Base-by-base conservation (phyloP, 2,329 filamentous ascomycete species). In the Boeremia lycopersici region DNA sequence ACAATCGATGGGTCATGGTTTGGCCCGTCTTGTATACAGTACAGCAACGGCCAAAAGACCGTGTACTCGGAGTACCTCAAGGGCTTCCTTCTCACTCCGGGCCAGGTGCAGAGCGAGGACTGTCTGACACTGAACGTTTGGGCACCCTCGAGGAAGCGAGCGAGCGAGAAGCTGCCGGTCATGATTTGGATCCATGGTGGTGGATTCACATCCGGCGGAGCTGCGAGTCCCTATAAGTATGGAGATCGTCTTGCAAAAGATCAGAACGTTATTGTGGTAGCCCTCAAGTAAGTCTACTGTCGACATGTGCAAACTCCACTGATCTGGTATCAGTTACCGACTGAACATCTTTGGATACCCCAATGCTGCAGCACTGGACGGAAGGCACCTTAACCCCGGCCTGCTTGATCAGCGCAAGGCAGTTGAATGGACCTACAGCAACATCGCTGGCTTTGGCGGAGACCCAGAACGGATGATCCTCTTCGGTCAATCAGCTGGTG, bases 181-280 rank as follows among this genome's bases (percentile, higher is more conserved):
- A 44, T 76, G 30, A 57, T 69, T 0, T 69, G 60, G 61, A 61
- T 68, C 31, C 60, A 63, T 47, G 62, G 71, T 4, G 68, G 69
- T 15, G 73, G 74, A 0, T 77, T 76, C 65, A 77, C 64, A 3
- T 73, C 63, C 8, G 79, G 79, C 35, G 79, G 79, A 15, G 64
- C 78, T 29, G 67, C 79, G 30, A 72, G 79, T 1, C 74, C 77
- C 1, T 79, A 48, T 28, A 42, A 42, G 10, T 42, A 42, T 17
- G 40, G 40, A 17, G 40, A 42, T 9, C 40, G 40, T 11, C 40
- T 42, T 7, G 40, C 40, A 2, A 31, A 70, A 6, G 63, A 76
- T 42, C 69, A 60, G 23, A 61, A 64, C 13, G 56, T 64, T 13
- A 57, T 65, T 31, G 40, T 42, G n/a, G 40, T 42, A 7, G 40